phyloP scores from a whole-genome alignment of 2,329 filamentous ascomycete species.

The Balansia obtecta region DNA sequence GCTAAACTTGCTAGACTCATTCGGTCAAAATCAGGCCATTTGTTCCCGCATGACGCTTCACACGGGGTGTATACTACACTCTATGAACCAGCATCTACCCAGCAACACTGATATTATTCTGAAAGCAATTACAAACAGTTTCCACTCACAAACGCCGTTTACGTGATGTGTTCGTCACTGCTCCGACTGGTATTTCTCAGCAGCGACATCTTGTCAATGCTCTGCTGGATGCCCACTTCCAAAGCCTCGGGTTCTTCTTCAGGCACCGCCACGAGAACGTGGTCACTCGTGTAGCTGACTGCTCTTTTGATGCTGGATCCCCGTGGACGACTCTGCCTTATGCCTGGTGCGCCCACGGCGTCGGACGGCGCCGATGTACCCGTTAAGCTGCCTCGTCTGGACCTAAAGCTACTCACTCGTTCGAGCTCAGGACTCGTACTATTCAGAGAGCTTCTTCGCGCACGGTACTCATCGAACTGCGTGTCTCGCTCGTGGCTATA shows the following conservation, averaged over 20 bases:
- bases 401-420: slow-evolving; percentile 20
- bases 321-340: slow-evolving; percentile 11
- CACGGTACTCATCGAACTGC: slow-evolving; percentile 33
- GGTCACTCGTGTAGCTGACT: slow-evolving; percentile 25
- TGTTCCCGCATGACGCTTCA: no score
- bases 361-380: slow-evolving; percentile 3
- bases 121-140: neutral
- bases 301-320: slow-evolving; percentile 17
- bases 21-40: no score
- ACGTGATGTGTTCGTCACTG: slow-evolving; percentile 10
- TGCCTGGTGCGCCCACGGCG: slow-evolving; percentile 3
- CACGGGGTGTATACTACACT: neutral
- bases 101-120: no score
- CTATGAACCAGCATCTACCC: neutral
- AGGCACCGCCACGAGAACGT: slow-evolving; percentile 24
- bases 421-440: slow-evolving; percentile 15
- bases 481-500: slow-evolving; percentile 35
- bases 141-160: neutral
- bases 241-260: slow-evolving; percentile 22
- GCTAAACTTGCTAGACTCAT: no score
- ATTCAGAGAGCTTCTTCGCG: slow-evolving; percentile 17
- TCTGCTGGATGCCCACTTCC: neutral
- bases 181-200: slow-evolving; percentile 11
- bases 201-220: slow-evolving; percentile 6
- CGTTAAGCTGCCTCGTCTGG: slow-evolving; percentile 14